phyloP scores from a whole-genome alignment of 306 rosid genomes.

The Glycine latifolia region DNA sequence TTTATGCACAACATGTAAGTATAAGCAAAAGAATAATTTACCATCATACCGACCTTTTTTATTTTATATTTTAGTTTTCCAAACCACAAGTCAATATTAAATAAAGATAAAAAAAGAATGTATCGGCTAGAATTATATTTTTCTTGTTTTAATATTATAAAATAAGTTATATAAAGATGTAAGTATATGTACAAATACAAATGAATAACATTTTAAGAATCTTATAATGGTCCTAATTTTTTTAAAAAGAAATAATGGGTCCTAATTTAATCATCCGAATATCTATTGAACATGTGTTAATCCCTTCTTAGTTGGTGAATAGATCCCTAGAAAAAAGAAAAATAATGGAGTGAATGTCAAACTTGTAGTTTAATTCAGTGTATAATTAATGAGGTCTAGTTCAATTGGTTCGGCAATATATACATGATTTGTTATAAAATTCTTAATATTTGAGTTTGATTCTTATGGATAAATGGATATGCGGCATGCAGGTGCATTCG shows the following conservation, averaged over 20 bases:
- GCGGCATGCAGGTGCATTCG: conserved; percentile 81
- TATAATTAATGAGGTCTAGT: too few species aligned
- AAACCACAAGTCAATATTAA: too few species aligned
- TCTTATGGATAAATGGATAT: neutral
- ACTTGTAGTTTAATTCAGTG: too few species aligned
- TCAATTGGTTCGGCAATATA: too few species aligned
- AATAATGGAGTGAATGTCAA: neutral
- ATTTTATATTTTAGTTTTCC: too few species aligned
- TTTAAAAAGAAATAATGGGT: too few species aligned
- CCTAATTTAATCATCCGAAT: neutral
- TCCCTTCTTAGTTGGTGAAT: neutral
- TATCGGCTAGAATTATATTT: too few species aligned
- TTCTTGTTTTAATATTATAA: neutral
- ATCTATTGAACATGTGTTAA: neutral
- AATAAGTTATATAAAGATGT: neutral
- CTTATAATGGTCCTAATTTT: neutral
- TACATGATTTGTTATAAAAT: too few species aligned
- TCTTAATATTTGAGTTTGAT: too few species aligned
- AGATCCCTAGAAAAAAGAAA: too few species aligned
- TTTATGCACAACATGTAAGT: conserved; percentile 99
- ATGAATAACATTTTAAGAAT: neutral
- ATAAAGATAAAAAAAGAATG: too few species aligned
- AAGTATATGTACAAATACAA: neutral
- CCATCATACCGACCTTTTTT: neutral
- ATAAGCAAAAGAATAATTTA: conserved; percentile 10